Conservation (phyloP, 2,329 filamentous ascomycete genomes). For the Torrubiella hemipterigena region DNA sequence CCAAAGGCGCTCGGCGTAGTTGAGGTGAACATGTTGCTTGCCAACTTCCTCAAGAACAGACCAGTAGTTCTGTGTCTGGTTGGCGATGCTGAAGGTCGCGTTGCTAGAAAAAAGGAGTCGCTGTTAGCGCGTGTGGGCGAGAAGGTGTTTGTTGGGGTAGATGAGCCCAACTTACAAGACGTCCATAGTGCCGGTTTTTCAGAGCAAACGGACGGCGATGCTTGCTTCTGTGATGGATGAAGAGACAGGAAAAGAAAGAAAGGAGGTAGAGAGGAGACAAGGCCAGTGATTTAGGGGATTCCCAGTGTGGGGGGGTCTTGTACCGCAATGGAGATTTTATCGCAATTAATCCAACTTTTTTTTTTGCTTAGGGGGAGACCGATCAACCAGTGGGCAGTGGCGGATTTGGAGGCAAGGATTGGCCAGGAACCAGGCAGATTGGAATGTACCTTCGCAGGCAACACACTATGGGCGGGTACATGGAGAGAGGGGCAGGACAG, state of each 20-base stretch:
- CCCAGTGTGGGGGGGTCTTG: conserved; percentile 4
- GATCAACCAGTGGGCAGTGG: too few relatives aligned
- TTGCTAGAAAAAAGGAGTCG: conserved; percentile 25
- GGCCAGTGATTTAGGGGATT: conserved; percentile 5
- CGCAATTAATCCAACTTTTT: conserved; percentile 4
- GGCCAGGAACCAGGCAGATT: too few relatives aligned
- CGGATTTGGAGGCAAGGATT: too few relatives aligned
- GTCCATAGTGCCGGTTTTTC: conserved; percentile 1
- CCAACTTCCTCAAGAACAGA: conserved; percentile 50
- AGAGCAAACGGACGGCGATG: conserved; percentile 3
- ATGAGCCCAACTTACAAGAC: background rate
- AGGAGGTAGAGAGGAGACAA: background rate
- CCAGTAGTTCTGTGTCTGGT: conserved; percentile 39
- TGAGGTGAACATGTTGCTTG: conserved; percentile 75
- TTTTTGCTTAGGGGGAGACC: too few relatives aligned
- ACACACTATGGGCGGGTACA: too few relatives aligned
- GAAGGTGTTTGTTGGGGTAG: background rate
- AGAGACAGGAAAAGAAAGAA: conserved; percentile 3
- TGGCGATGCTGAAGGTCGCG: conserved; percentile 35
- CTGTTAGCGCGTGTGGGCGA: background rate
- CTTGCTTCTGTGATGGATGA: background rate
- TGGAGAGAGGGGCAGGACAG: too few relatives aligned
- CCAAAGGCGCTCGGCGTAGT: conserved; percentile 80
- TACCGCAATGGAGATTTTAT: conserved; percentile 6
- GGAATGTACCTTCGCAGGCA: too few relatives aligned